Base-by-base conservation (phyloP, 2,329 filamentous ascomycete species). In the Ophiocordyceps polyrhachis-furcata region DNA sequence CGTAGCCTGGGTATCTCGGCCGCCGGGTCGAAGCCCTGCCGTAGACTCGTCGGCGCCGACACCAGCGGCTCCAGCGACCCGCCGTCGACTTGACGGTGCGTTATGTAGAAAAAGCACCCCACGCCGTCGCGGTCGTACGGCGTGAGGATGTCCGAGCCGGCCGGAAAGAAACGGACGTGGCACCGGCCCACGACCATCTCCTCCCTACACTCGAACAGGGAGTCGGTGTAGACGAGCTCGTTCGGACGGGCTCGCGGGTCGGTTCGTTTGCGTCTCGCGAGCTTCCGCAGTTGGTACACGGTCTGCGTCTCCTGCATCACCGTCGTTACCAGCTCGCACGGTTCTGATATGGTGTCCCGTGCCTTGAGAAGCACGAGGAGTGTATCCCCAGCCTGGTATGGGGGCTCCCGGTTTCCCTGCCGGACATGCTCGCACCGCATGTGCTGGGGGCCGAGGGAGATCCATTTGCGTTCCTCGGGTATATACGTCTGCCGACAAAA, bases 401-500 rank as follows among this genome's bases (percentile, higher is more conserved):
- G 40, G 4, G 46, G 32, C 4, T 44, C 50, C 21, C n/a, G 51
- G 56, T 20, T 20, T 14, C 35, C 47, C 21, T 32, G 45, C 9
- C 35, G 44, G 2, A 56, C 50, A 46, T 75, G 60, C 21, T 50
- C 47, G 50, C 81, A 85, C 3, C 41, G 50, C 29, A 79, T 65
- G 51, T 88, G 76, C 0, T 59, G 51, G 4, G 68, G 48, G 9
- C 68, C 57, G 0, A 87, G 58, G 0, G 73, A 74, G 0, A 76
- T 61, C 65, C 83, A 88, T 15, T 72, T 69, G 2, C 73, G 71
- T 1, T 80, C 68, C 1, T 68, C 61, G 1, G 70, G 68, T 1
- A 76, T 55, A 50, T 84, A 89, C 0, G 74, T 80, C 50, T 85
- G 80, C 0, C 84, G 71, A 2, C 88, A 70, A 48, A 89, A 83